Base-by-base conservation (phyloP, 495 filamentous ascomycete species). In the Rostrohypoxylon terebratum region DNA sequence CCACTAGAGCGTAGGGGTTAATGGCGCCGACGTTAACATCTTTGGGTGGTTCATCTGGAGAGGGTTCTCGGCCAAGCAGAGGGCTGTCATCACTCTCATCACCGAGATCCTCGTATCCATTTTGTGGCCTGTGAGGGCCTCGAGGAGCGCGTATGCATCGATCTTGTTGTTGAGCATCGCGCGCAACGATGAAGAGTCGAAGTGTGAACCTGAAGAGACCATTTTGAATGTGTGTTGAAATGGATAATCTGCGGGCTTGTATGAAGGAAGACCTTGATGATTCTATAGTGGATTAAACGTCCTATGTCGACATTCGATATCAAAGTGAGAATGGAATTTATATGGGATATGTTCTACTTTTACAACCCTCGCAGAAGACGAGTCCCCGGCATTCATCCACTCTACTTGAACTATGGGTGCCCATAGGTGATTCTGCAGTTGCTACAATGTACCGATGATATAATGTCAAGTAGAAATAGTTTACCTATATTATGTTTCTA, bases 1-100 rank as follows among this genome's bases (percentile, higher is more conserved):
- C 80, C 25, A 77, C 76, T 14, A 81, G 70, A 34, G 79, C 78
- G 55, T 80, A 81, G 3, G 80, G 80, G 72, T 82, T 82, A 66
- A 82, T 80, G 69, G 71, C 73, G 9, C 79, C 80, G 40, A 81
- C 63, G 54, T 69, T 64, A 25, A 81, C 66, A 45, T 77, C 70
- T 69, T 80, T 74, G 36, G 80, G 80, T 13, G 73, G 76, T 13
- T 68, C 71, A 48, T 82, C 80, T n/a, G 80, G 78, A 20, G 75
- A 60, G 7, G 71, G 74, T 14, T 71, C 76, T 20, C 76, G 62
- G 36, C 69, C 64, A 0, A 74, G 64, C 4, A 36, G 23, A n/a
- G 65, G 64, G 36, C 47, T 47, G 40, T 58, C 68, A 13, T 65
- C 62, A n/a, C 28, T 34, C 13, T 70, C 45, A 31, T 71, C 36